Evolutionary conservation across 495 filamentous ascomycete genomes (phyloP).

Genomic region (Aspergillus affinis): DNA sequence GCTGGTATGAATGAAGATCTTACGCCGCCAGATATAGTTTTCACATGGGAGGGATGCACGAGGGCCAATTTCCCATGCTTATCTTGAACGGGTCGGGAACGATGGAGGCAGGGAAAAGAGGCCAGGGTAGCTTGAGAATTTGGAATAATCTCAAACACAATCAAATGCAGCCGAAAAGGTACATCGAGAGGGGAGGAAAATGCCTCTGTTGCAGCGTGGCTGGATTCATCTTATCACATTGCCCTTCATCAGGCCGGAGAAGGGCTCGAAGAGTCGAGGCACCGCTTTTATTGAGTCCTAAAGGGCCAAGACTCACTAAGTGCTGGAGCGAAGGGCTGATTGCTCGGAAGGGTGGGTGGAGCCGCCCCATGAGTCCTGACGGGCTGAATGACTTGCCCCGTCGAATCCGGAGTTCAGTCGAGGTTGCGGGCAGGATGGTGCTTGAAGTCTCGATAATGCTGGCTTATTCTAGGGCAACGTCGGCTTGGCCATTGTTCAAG

Average conservation of each 20-base stretch:
- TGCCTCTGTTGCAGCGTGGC: slow-evolving; percentile 14
- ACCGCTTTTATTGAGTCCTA: slow-evolving; percentile 16
- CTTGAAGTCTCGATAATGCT: neutral
- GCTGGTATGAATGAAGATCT: slow-evolving; percentile 5
- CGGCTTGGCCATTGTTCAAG: neutral
- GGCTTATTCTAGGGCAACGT: neutral
- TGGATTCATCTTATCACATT: slow-evolving; percentile 19
- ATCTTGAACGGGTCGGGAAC: slow-evolving; percentile 13
- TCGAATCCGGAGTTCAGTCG: slow-evolving; percentile 4
- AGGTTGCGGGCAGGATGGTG: neutral
- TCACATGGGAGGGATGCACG: slow-evolving; percentile 22
- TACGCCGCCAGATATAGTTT: slow-evolving; percentile 8
- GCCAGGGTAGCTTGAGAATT: neutral
- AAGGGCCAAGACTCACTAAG: slow-evolving; percentile 22
- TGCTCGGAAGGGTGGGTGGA: slow-evolving; percentile 20
- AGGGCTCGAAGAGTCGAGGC: slow-evolving; percentile 10
- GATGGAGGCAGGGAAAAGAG: slow-evolving; percentile 3
- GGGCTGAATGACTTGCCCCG: slow-evolving; percentile 6
- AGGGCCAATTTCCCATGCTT: slow-evolving; percentile 12
- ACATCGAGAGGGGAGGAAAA: neutral
- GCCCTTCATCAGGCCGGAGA: slow-evolving; percentile 5
- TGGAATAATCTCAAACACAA: neutral
- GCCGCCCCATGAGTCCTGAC: slow-evolving; percentile 16
- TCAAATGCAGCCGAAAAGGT: neutral
- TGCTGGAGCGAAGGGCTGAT: slow-evolving; percentile 15